Evolutionary conservation across 345 rosid species (phyloP).

Genomic region (Citrus inodora): DNA sequence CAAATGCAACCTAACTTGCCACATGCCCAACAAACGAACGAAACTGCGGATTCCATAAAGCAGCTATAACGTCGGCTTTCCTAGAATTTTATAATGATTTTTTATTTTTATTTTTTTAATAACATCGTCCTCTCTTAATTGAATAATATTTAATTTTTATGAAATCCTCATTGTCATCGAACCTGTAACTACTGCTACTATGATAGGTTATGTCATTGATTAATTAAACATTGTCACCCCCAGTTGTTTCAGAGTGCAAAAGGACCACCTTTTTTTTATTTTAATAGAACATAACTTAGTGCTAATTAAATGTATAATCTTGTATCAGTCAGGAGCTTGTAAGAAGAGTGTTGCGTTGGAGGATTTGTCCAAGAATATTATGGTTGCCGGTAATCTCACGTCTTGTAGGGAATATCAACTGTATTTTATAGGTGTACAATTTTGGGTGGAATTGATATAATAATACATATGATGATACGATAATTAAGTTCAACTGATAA

Average conservation of each 20-base stretch:
- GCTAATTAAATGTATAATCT: no score
- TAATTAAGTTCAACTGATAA: not conserved
- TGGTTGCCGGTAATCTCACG: not conserved
- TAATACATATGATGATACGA: not conserved
- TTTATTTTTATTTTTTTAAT: not conserved
- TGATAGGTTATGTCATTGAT: no score
- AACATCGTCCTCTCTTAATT: not conserved
- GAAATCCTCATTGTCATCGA: not conserved
- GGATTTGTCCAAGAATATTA: not conserved
- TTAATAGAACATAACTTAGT: no score
- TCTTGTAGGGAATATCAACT: not conserved
- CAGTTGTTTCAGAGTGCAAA: not conserved
- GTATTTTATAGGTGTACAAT: not conserved
- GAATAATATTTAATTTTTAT: not conserved
- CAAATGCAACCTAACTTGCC: constrained; percentile 9
- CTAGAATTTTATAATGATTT: not conserved
- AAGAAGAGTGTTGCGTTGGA: not conserved
- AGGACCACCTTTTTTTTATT: not conserved
- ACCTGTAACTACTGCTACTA: not conserved
- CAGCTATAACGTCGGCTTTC: not conserved
- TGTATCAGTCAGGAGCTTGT: no score
- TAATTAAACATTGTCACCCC: not conserved
- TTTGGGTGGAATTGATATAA: not conserved
- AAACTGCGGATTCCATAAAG: constrained; percentile 15
- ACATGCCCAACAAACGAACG: constrained; percentile 8